Percentiles rank a stretch among this genome's conserved stretches.
These are phyloP conservation scores for Noccaea bulbosa DNA, from an alignment of 345 rosid genomes.

Conservation along the genomic window DNA sequence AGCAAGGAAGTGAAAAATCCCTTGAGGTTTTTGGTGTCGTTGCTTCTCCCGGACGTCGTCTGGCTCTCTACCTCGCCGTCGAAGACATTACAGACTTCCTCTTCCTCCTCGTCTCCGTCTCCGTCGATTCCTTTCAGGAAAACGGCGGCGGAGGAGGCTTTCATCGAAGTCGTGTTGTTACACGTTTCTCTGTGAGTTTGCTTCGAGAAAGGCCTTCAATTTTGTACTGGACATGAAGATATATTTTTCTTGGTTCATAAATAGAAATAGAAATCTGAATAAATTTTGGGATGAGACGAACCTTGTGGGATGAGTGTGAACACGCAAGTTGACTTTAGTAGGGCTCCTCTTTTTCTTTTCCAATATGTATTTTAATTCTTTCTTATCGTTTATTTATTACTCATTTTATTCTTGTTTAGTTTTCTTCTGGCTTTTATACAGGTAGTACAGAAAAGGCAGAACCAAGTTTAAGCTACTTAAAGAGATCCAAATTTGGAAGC, in stretches of 20 bases:
- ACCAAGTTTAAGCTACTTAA: neutral
- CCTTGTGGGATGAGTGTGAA: conserved; percentile 45
- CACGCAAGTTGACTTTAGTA: conserved; percentile 46
- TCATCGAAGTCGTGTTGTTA: conserved; percentile 27
- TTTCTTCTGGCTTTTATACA: neutral
- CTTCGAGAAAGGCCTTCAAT: neutral
- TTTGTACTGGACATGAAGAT: conserved; percentile 30
- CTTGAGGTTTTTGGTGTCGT: conserved; percentile 46
- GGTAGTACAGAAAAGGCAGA: neutral
- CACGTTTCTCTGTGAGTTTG: neutral
- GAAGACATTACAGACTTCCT: conserved; percentile 39
- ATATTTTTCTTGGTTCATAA: conserved; percentile 28
- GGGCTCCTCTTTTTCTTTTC: conserved; percentile 13
- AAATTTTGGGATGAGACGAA: conserved; percentile 32
- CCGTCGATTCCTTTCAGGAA: conserved; percentile 30
- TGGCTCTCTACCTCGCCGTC: conserved; percentile 37
- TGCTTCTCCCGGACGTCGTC: conserved; percentile 27
- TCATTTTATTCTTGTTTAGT: conserved; percentile 13
- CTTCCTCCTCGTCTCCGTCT: conserved; percentile 32
- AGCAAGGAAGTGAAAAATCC: conserved; percentile 58
- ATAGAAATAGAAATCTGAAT: conserved; percentile 27
- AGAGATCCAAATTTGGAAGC: conserved; percentile 28
- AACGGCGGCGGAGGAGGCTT: conserved; percentile 38
- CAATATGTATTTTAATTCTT: neutral
- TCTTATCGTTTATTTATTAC: neutral